phyloP scores from a whole-genome alignment of 1,284 basidiomycete genomes.

The Sporisorium reilianum region DNA sequence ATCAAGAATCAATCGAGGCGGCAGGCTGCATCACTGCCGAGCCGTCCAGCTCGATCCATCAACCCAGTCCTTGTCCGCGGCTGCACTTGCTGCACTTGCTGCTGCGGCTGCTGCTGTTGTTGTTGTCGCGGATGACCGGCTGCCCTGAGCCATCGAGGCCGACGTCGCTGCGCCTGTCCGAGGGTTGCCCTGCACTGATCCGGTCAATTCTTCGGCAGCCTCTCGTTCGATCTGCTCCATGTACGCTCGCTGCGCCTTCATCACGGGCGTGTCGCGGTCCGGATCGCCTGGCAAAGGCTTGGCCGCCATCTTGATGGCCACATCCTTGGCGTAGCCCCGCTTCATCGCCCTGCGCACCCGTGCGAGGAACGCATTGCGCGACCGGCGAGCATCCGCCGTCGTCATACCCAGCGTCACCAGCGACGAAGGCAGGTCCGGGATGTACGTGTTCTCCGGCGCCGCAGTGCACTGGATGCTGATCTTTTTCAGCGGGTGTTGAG shows the following conservation, averaged over 20 bases:
- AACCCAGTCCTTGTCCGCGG: conserved; percentile 16
- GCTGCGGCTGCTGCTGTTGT: neutral
- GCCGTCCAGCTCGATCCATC: conserved; percentile 26
- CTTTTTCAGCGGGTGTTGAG: conserved; percentile 49
- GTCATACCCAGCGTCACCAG: conserved; percentile 51
- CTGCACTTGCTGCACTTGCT: neutral
- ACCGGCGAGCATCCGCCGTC: conserved; percentile 49
- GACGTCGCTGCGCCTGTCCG: neutral
- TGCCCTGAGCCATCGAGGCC: neutral
- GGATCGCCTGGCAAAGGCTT: conserved; percentile 43
- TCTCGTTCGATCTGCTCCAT: conserved; percentile 39
- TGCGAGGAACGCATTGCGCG: conserved; percentile 54
- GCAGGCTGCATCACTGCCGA: conserved; percentile 3
- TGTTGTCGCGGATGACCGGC: neutral
- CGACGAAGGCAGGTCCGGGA: conserved; percentile 54
- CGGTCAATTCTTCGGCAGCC: conserved; percentile 29
- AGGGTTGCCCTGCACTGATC: neutral
- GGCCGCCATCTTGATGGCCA: conserved; percentile 49
- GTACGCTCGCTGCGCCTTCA: conserved; percentile 45
- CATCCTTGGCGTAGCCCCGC: conserved; percentile 40
- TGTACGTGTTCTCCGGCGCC: conserved; percentile 50
- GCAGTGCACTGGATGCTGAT: conserved; percentile 45
- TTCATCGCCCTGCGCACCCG: conserved; percentile 51
- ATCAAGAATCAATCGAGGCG: neutral
- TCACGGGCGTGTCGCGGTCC: conserved; percentile 42